Base-by-base conservation (phyloP, 345 rosid genomes). In the Zanthoxylum bungeanum region DNA sequence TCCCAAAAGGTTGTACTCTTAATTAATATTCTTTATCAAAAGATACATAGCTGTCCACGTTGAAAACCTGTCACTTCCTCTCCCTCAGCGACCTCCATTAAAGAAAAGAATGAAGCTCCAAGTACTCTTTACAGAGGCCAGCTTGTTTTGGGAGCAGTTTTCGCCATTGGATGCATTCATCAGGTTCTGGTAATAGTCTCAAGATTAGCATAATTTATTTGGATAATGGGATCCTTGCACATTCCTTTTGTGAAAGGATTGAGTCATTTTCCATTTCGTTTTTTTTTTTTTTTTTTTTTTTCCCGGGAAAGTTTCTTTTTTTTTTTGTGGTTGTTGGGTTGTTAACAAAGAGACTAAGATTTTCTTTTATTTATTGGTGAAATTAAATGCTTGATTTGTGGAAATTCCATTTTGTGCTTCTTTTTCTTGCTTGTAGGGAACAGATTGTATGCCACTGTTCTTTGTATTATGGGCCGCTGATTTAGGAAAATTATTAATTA, bases 111-210 rank as follows among this genome's bases (percentile, higher is more conserved):
- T 50, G 73, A 61, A 3, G 58, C 90, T 17, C 70, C 77, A n/a
- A 33, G 52, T 22, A 36, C 77, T 10, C 65, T 46, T 34, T 66
- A 80, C 78, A 52, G 55, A 72, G 81, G 85, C 64, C 82, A 52
- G 46, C 50, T 78, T 30, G 75, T 88, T 64, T 60, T 86, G 25
- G 86, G 86, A 0, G 80, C 85, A 31, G 83, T 72, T 70, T 73
- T 88, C 0, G 83, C 84, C 68, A 62, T 86, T 19, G 88, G 84
- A 86, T 40, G 83, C 82, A 50, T 77, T 89, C 27, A 21, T 85
- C 49, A 61, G 62, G 34, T 49, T 85, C 71, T 82, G 80, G 81
- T 87, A 78, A 81, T 8, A 4, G 16, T 9, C 11, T 19, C 21
- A 24, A 22, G 5, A 3, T 46, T 62, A n/a, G 40, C 56, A 60